Evolutionary conservation across 2,329 filamentous ascomycete species (phyloP), one percentile per base, ranked within the genome.

Genomic region (Fusarium succisae): DNA sequence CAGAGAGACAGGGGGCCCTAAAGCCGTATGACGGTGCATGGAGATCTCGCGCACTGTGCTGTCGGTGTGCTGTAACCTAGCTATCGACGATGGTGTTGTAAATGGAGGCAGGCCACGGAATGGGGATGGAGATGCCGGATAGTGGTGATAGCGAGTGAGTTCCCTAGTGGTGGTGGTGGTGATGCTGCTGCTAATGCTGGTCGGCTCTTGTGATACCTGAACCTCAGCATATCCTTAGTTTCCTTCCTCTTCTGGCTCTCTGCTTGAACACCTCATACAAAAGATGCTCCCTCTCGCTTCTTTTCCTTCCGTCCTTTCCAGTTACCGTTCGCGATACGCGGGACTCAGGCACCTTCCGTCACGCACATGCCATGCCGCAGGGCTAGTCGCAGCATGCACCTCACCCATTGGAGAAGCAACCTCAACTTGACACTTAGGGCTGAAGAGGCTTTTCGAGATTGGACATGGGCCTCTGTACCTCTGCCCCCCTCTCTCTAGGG

Each of bases 301-400:
- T 62, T 58, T 38, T 50, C 57, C 64, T 60, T 75, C 68, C 57
- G 53, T 69, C 53, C 61, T 66, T 74, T 63, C 72, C 72, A 75
- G 60, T 75, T 68, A 73, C 41, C 35, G 48, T 73, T 73, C 69
- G 55, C 61, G 48, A 75, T 75, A 75, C 60, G 72, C 72, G 72
- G 72, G 60, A 44, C 26, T 63, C 62, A 73, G 70, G 64, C 64
- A 72, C 63, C 53, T 74, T 55, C 50, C 61, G 64, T 69, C 59
- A 70, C 66, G 67, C 51, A 69, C 65, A 69, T 64, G 51, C 66
- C 66, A 64, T 73, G 69, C 54, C 64, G 69, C 72, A 66, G 61
- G 72, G 72, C 72, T 75, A 45, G 65, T 73, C 69, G 69, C 72
- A 75, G 72, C 30, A 75, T 75, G 72, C 72, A 75, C 47, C 62